Evolutionary conservation across 2,329 filamentous ascomycete species (phyloP), one percentile per base, ranked within the genome.

Genomic region (Fusarium protoensiforme): DNA sequence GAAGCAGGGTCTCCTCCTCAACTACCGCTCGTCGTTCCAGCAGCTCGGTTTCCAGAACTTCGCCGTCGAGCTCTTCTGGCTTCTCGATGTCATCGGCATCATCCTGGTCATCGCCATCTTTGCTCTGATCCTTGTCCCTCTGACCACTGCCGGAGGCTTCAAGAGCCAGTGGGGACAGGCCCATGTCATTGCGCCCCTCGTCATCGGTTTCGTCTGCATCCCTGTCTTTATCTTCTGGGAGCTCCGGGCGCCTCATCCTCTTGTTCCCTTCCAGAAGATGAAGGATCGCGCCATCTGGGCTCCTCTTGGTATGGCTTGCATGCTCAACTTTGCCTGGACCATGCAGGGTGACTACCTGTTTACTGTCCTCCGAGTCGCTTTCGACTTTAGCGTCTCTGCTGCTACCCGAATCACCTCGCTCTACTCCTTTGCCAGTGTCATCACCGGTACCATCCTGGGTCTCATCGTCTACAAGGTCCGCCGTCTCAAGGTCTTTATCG

Each of bases 231-330:
- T 88, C 16, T 57, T 87, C 36, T 86, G 86, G 81, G 85, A 88
- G 66, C 71, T 86, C 75, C 68, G 84, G 79, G 80, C 85, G 75
- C 73, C 85, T 83, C 83, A 86, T 65, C 82, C 91, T 80, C 86
- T 92, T 72, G 81, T 92, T 1, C 91, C 91, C 6, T 92, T 92
- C 81, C 64, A 82, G 64, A 83, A 91, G 2, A 84, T 92, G 75
- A 90, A 88, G 79, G 90, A 92, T 76, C 89, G 91, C 24, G 86
- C 85, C n/a, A 86, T 92, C 29, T 92, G 90, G 89, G 89, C 85
- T 7, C 86, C 91, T 6, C 80, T 92, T 33, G 89, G 88, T 4
- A 90, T 93, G 48, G 90, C 86, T 10, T 68, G 85, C 54, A 80
- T 88, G 75, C 83, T 90, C 75, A 89, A 88, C 82, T 89, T 88